phyloP scores from a whole-genome alignment of 163 green algal genomes.

The Coccomyxa subellipsoidea region DNA sequence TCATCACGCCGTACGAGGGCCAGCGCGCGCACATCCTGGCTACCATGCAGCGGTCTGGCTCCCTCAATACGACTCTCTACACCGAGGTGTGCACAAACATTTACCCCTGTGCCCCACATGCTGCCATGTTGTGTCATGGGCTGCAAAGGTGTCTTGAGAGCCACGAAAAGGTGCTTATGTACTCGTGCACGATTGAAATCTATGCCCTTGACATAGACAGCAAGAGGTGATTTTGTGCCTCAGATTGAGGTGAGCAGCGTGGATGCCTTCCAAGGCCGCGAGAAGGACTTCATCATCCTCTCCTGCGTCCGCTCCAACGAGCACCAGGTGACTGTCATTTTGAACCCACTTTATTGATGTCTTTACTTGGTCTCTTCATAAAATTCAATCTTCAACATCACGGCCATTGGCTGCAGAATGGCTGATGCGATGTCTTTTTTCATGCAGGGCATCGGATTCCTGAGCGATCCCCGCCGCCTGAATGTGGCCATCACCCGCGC shows the following conservation, averaged over 20 bases:
- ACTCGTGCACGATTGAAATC: too few species aligned
- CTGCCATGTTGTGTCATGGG: too few species aligned
- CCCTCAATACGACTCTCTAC: conserved; percentile 72
- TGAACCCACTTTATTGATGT: too few species aligned
- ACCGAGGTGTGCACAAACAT: conserved; percentile 55
- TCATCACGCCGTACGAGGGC: conserved; percentile 98
- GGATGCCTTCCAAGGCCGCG: conserved; percentile 90
- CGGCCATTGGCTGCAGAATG: too few species aligned
- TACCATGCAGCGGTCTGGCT: conserved; percentile 68
- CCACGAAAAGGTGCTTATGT: too few species aligned
- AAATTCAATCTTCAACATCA: too few species aligned
- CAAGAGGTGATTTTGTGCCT: too few species aligned
- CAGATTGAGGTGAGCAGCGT: conserved; percentile 76
- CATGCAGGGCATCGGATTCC: conserved; percentile 88
- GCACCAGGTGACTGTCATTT: conserved; percentile 61
- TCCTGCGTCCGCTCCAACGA: conserved; percentile 96
- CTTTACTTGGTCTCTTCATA: too few species aligned
- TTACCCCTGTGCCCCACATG: not conserved
- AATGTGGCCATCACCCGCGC: conserved; percentile 95
- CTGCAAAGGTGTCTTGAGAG: too few species aligned
- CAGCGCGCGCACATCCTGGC: conserved; percentile 80
- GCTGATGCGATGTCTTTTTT: not conserved
- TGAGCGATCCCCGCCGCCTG: conserved; percentile 84
- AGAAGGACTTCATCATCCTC: conserved; percentile 99
- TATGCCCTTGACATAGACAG: too few species aligned